Conservation (phyloP, 2,329 filamentous ascomycete genomes). For the Colletotrichum sp. region DNA sequence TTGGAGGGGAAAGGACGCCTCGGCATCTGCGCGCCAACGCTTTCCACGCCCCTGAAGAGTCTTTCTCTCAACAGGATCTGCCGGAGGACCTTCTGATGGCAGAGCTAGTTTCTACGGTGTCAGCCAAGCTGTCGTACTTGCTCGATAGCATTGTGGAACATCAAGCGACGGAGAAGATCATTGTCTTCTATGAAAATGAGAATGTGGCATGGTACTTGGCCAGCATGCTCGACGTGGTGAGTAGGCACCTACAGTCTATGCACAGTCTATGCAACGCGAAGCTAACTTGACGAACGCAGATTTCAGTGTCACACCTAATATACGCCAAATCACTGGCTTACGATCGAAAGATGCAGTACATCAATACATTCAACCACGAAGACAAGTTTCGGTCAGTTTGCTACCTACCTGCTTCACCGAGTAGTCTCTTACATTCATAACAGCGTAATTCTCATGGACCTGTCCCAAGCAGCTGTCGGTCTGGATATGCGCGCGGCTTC, state of each 20-base stretch:
- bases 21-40: slow-evolving; percentile 36
- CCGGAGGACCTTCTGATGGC: slow-evolving; percentile 61
- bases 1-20: slow-evolving; percentile 39
- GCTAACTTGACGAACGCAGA: slow-evolving; percentile 32
- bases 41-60: not conserved
- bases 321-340: slow-evolving; percentile 69
- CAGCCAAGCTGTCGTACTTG: slow-evolving; percentile 86
- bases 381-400: slow-evolving; percentile 58
- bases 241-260: slow-evolving; percentile 24
- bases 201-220: slow-evolving; percentile 88
- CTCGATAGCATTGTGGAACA: slow-evolving; percentile 73
- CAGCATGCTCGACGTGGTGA: slow-evolving; percentile 75
- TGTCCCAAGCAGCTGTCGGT: slow-evolving; percentile 87
- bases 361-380: slow-evolving; percentile 77
- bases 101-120: slow-evolving; percentile 77
- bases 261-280: not conserved
- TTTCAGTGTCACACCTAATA: slow-evolving; percentile 66
- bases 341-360: slow-evolving; percentile 72
- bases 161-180: slow-evolving; percentile 79
- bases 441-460: slow-evolving; percentile 85
- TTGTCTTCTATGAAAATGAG: slow-evolving; percentile 91
- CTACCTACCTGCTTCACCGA: not conserved
- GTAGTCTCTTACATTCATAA: not conserved
- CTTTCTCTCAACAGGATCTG: slow-evolving; percentile 27
- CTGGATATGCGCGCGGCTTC: slow-evolving; percentile 85